Evolutionary conservation across 2,329 filamentous ascomycete species (phyloP).

Genomic region (Dactylellina haptotyla): DNA sequence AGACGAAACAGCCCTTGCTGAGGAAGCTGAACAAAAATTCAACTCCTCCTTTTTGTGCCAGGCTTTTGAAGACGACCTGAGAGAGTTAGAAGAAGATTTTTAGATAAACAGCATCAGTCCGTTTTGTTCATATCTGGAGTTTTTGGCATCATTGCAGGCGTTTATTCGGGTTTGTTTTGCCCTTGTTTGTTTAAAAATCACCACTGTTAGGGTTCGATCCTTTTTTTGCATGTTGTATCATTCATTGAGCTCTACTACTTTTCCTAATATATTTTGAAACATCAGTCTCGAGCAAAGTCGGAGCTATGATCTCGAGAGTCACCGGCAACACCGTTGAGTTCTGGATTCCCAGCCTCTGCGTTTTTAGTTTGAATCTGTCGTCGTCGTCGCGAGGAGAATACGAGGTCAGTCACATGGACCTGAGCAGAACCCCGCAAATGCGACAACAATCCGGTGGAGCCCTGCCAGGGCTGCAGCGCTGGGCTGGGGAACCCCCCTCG

Average conservation of each 20-base stretch:
- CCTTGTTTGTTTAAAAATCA: no score
- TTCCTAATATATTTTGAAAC: neutral
- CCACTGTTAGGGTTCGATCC: no score
- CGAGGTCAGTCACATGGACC: slow-evolving; percentile 37
- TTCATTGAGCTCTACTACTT: neutral
- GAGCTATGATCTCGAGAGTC: no score
- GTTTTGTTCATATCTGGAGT: neutral
- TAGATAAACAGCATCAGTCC: neutral
- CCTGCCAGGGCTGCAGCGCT: slow-evolving; percentile 6
- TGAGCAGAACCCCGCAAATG: slow-evolving; percentile 9
- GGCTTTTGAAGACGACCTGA: slow-evolving; percentile 47
- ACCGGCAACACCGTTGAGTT: neutral
- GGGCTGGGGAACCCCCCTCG: slow-evolving; percentile 3
- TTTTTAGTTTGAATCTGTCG: neutral
- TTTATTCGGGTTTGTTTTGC: slow-evolving; percentile 5
- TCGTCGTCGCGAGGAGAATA: slow-evolving; percentile 17
- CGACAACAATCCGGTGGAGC: slow-evolving; percentile 12
- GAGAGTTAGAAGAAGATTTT: slow-evolving; percentile 40
- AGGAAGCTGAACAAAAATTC: slow-evolving; percentile 16
- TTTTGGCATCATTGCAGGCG: neutral
- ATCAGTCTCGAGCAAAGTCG: neutral
- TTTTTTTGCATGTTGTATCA: slow-evolving; percentile 52
- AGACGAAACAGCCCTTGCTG: slow-evolving; percentile 3
- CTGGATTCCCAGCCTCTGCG: neutral
- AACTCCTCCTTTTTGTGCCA: slow-evolving; percentile 37